A percentile compares a stretch with the other conserved stretches of the same genome.
phyloP scores from a whole-genome alignment of 129 eudicot species.

The Logfia minima region DNA sequence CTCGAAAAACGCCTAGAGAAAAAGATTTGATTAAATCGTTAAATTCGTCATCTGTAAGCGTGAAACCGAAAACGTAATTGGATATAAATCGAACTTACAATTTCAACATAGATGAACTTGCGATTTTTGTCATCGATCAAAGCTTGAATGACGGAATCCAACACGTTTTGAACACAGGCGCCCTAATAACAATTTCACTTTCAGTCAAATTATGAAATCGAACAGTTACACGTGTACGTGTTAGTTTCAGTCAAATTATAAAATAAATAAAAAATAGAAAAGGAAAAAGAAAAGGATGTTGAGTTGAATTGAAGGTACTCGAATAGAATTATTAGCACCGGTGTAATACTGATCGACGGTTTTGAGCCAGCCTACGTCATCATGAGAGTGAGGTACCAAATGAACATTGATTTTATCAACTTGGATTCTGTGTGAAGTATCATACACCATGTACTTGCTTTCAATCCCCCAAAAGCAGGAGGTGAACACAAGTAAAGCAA shows the following conservation, averaged over 20 bases:
- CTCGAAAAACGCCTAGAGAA: slow-evolving; percentile 76
- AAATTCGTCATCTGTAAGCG: not conserved
- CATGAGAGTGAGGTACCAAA: slow-evolving; percentile 61
- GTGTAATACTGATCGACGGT: slow-evolving; percentile 63
- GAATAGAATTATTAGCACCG: slow-evolving; percentile 78
- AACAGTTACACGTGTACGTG: not conserved
- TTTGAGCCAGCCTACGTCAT: slow-evolving; percentile 67
- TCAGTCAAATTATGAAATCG: not conserved
- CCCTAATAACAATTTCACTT: slow-evolving; percentile 47
- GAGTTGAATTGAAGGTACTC: slow-evolving; percentile 35
- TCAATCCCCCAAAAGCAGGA: slow-evolving; percentile 22
- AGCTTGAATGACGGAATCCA: slow-evolving; percentile 90
- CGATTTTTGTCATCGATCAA: slow-evolving; percentile 80
- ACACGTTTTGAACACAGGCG: slow-evolving; percentile 89
- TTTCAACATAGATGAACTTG: slow-evolving; percentile 93
- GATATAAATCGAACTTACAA: slow-evolving; percentile 37
- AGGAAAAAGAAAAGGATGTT: not conserved
- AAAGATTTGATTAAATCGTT: not conserved
- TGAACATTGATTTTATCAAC: slow-evolving; percentile 51
- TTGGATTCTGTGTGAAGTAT: slow-evolving; percentile 37
- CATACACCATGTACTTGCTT: slow-evolving; percentile 47
- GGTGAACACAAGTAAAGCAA: slow-evolving; percentile 17
- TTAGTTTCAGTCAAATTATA: not conserved
- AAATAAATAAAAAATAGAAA: not conserved
- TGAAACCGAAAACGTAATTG: not conserved